These are phyloP conservation scores for Sordaria brevicollis DNA, from an alignment of 495 filamentous ascomycete genomes.

Conservation along the genomic window DNA sequence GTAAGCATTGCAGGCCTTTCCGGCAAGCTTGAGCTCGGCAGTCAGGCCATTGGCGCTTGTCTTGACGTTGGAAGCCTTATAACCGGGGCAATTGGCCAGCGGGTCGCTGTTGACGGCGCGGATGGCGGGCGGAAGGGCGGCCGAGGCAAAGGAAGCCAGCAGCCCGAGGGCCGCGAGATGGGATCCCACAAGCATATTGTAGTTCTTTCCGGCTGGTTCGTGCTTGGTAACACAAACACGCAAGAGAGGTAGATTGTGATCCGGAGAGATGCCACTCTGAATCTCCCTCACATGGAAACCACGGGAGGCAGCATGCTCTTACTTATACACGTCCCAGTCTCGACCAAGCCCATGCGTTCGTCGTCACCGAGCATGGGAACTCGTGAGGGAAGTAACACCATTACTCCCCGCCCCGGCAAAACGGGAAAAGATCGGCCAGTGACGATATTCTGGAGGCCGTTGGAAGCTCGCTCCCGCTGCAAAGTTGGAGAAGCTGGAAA, in stretches of 20 bases:
- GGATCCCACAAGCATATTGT: slow-evolving; percentile 6
- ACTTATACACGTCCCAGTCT: background rate
- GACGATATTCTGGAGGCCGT: background rate
- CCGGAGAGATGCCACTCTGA: background rate
- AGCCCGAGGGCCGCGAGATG: slow-evolving; percentile 10
- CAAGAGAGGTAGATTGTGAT: background rate
- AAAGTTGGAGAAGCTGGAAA: background rate
- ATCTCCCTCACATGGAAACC: background rate
- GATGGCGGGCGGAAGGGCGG: background rate
- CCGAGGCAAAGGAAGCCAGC: slow-evolving; percentile 7
- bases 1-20: slow-evolving; percentile 59
- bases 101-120: slow-evolving; percentile 10
- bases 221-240: background rate
- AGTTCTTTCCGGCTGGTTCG: background rate
- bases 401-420: background rate
- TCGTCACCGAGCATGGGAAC: background rate
- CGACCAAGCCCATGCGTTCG: background rate
- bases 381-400: background rate
- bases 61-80: slow-evolving; percentile 55
- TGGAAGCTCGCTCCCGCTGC: background rate
- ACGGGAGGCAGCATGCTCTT: background rate
- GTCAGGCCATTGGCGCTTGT: slow-evolving; percentile 41
- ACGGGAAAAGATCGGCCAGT: background rate
- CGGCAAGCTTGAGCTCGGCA: slow-evolving; percentile 59
- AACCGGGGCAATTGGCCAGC: slow-evolving; percentile 53